Base-by-base conservation (phyloP, 805 yeast species). In the Candida insectorum region DNA sequence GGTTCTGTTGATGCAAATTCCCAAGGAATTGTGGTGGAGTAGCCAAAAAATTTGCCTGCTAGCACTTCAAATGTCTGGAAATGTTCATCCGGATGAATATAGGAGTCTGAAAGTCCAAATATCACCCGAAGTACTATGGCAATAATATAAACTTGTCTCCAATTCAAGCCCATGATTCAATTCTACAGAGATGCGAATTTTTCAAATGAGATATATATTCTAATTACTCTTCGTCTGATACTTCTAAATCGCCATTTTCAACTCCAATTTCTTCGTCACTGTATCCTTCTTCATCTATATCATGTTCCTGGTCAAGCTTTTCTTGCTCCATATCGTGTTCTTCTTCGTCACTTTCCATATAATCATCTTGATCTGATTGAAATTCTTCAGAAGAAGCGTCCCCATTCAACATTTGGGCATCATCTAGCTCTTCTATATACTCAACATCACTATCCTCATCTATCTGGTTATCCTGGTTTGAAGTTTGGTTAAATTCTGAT, bases 51-150 rank as follows among this genome's bases (percentile, higher is more conserved):
- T 48, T 56, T 53, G 47, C 58, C 53, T 9, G 79, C 68, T 16
- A 91, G 50, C 0, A 83, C 81, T 54, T 88, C 94, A 30, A 94
- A 73, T n/a, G 81, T 75, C 55, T 94, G 99, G 54, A 86, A 85
- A 55, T 89, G 96, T 61, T 93, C 99, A 65, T 93, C 99, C 0
- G 99, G 99, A 47, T 94, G 99, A 30, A 93, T 79, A 52, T 94
- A 93, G 0, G 96, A 85, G 19, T 82, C 71, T 35, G 82, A 77
- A 2, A 84, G 52, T 0, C 84, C 79, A 28, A 86, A 62, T 16
- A 73, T 60, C 15, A 82, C 58, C 32, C 86, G 53, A 17, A 75
- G 46, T 0, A 67, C 66, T 3, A 79, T 56, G 7, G 75, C 54
- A 9, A 63, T 14, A 7, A 74, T 37, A 44, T 76, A 71, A 4